Conservation (phyloP, 768 basidiomycete genomes). For the Mrakia frigida region DNA sequence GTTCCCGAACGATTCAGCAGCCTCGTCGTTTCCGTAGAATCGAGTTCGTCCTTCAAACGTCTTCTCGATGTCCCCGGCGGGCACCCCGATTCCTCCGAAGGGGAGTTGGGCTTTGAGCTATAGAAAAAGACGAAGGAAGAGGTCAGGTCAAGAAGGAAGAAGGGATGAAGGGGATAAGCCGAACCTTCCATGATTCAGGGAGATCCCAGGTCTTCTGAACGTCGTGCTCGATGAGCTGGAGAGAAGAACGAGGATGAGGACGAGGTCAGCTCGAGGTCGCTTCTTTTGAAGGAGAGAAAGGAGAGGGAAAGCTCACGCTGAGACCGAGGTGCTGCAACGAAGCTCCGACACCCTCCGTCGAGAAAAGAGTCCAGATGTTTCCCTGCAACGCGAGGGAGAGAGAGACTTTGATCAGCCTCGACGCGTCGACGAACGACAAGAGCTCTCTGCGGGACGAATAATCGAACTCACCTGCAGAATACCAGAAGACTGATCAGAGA, state of each 20-base stretch:
- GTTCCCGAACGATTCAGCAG: not conserved
- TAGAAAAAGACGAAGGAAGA: no score
- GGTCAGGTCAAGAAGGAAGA: no score
- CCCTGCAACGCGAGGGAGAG: no score
- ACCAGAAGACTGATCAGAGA: conserved; percentile 42
- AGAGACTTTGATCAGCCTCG: no score
- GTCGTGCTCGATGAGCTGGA: conserved; percentile 33
- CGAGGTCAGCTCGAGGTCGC: not conserved
- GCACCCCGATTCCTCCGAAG: no score
- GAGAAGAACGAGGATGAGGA: not conserved
- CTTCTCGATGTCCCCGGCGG: no score
- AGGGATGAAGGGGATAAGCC: not conserved
- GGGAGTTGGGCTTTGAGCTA: no score
- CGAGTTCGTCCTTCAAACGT: no score
- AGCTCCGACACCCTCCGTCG: no score
- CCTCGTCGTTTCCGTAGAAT: not conserved
- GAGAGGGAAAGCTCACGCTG: not conserved
- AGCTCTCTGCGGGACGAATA: no score
- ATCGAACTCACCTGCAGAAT: conserved; percentile 46
- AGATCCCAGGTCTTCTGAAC: conserved; percentile 32
- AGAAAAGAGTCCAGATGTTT: no score
- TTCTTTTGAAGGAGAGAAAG: not conserved
- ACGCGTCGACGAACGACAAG: not conserved
- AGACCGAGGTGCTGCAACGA: no score
- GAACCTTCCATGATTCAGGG: conserved; percentile 34